A percentile compares a stretch with the other conserved stretches of the same genome.
phyloP scores from a whole-genome alignment of 176 grass and related monocot genomes.

The Ensete ventricosum region DNA sequence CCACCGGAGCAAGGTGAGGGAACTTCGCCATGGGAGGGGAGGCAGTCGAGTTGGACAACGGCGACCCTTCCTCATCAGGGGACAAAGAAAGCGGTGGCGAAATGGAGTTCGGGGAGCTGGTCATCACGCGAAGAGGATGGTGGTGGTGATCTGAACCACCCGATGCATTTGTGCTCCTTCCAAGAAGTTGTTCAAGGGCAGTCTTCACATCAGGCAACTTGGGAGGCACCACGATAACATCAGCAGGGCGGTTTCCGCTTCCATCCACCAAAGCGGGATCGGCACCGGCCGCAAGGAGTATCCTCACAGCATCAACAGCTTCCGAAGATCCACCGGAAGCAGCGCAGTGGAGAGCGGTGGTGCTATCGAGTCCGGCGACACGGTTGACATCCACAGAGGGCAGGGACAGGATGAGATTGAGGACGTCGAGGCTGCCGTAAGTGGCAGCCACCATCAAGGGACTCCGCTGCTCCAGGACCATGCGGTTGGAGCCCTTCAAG shows the following conservation, averaged over 20 bases:
- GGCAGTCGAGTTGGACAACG: conserved; percentile 40
- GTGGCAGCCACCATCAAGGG: conserved; percentile 76
- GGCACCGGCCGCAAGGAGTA: conserved; percentile 54
- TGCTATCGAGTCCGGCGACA: conserved; percentile 25
- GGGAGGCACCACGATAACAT: conserved; percentile 28
- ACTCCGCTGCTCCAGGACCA: conserved; percentile 39
- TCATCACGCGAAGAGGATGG: neutral
- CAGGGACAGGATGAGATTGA: conserved; percentile 34
- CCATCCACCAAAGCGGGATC: conserved; percentile 37
- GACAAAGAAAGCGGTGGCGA: conserved; percentile 1
- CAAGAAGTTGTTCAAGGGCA: conserved; percentile 30
- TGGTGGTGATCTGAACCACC: neutral
- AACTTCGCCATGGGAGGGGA: conserved; percentile 23
- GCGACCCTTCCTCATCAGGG: conserved; percentile 26
- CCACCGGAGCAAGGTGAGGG: neutral
- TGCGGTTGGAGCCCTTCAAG: no score
- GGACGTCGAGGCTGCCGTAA: conserved; percentile 46
- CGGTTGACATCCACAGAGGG: conserved; percentile 41
- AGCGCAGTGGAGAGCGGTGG: conserved; percentile 66
- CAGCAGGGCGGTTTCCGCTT: conserved; percentile 27
- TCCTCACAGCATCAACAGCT: conserved; percentile 37
- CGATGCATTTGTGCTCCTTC: neutral
- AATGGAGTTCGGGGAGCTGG: neutral
- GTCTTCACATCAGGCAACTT: neutral
- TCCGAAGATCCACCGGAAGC: conserved; percentile 44